These are phyloP conservation scores for Globisporangium canariense DNA, from an alignment of 352 stramenopile genomes.

Conservation along the genomic window DNA sequence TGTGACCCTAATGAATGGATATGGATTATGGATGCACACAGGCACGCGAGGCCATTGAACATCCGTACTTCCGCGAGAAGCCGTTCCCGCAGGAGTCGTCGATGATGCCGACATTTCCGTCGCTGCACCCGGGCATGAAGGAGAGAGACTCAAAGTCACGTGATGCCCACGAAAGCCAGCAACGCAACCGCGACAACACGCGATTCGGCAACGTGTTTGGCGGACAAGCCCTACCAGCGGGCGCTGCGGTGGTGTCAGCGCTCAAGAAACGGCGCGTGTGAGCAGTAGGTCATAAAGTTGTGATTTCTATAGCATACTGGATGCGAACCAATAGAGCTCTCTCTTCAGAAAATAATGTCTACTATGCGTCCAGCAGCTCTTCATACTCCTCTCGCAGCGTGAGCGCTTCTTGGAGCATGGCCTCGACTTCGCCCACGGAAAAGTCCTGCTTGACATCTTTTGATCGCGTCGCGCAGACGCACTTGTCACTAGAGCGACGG, in stretches of 20 bases:
- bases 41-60: conserved; percentile 42
- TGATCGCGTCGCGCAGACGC: conserved; percentile 39
- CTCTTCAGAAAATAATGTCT: not conserved
- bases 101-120: conserved; percentile 71
- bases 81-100: conserved; percentile 50
- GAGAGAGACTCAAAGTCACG: not conserved
- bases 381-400: conserved; percentile 67
- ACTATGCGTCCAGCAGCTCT: conserved; percentile 48
- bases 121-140: conserved; percentile 43
- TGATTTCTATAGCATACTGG: not conserved
- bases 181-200: conserved; percentile 10
- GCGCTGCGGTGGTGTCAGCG: conserved; percentile 1
- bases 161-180: not conserved
- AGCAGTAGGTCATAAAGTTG: not conserved
- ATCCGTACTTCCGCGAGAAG: conserved; percentile 66
- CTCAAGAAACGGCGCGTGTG: conserved; percentile 18
- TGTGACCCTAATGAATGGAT: not conserved
- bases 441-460: conserved; percentile 30
- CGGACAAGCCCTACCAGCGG: not conserved
- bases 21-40: conserved; percentile 1
- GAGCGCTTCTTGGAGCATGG: conserved; percentile 73
- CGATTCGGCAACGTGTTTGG: conserved; percentile 17
- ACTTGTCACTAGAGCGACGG: conserved; percentile 54
- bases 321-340: not conserved
- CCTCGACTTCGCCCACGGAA: conserved; percentile 47